Evolutionary conservation across 2,329 filamentous ascomycete species (phyloP), one percentile per base, ranked within the genome.

Genomic region (Nemania sp.): DNA sequence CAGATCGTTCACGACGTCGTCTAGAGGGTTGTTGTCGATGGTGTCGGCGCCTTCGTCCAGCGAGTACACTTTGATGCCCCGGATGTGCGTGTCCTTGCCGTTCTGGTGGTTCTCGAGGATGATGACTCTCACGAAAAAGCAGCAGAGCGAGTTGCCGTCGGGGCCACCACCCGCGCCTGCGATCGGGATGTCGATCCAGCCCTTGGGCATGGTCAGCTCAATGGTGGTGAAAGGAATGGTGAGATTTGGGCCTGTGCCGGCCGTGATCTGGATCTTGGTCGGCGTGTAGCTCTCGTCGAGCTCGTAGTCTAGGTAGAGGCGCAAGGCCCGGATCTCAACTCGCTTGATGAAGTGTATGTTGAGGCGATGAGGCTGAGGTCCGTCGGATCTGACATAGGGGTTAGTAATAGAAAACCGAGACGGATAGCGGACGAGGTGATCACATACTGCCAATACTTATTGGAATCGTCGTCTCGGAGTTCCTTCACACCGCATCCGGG

Each of bases 21-120:
- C 72, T 9, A 76, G 58, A 0, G 73, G 70, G 21, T 75, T 77
- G 51, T 73, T 73, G 42, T 77, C 73, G 2, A 74, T 72, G 3
- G 75, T 77, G 13, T 76, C 74, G 3, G 74, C 77, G 15, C 76
- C 77, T 12, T 79, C 77, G 61, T 84, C 83, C 29, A 84, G 77
- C 1, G 84, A 84, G 67, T 86, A 99, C 10, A 98, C 89, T 78
- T 97, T 96, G 75, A 99, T 84, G 1, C 92, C 94, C 15, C 95
- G 85, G 21, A 99, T 84, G 80, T 99, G 95, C n/a, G 95, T 99
- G 74, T 99, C 95, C 75, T 99, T 99, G 65, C 95, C 95, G 74
- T 99, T 99, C 77, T 99, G 95, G 75, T 99, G 95, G 72, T 99
- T 99, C 78, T 98, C 95, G 53, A 94, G 84, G 50, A 99, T 89